Evolutionary conservation across 2,329 filamentous ascomycete species (phyloP), one percentile per base, ranked within the genome.

Genomic region (Corynespora cassiicola): DNA sequence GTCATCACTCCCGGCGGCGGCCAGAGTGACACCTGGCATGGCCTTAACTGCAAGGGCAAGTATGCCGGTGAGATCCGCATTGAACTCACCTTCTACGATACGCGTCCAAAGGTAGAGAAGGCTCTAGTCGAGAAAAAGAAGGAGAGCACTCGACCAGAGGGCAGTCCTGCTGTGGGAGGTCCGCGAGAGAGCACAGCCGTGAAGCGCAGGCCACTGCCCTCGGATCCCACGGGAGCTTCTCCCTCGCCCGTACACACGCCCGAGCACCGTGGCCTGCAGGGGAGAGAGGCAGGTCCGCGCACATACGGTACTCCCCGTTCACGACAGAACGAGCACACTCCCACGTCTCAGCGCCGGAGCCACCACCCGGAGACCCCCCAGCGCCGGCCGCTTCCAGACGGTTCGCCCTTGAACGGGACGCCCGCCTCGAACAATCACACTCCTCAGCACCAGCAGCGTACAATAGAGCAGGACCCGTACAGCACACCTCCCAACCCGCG

Each of bases 21-120:
- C n/a, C 90, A 96, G 71, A 90, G 81, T 62, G 94, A 99, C 69
- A 76, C 89, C 38, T 99, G 94, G 94, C 91, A 96, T 65, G 84
- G 77, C 42, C 75, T 99, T 53, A 87, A 82, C 50, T 97, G 84
- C 76, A 90, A 86, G 63, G 90, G 91, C 48, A 96, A 96, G 76
- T 99, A 97, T 59, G 92, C 94, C 6, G 94, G 94, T 38, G 92
- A 97, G 68, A 85, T 99, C 50, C 82, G 92, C 52, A 86, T 99
- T 50, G 94, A 99, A 71, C 85, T 96, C 70, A 99, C 94, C 26
- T 99, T 87, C 72, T 99, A 97, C 75, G 94, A 99, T 67, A 85
- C 80, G 39, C 81, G 92, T 17, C 87, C 90, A 14, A 94, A 94
- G 70, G 79, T 80, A 9, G 89, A 95, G 43, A 90, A 87, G 70